Evolutionary conservation across 176 grass and related monocot genomes (phyloP), one percentile per base, ranked within the genome.

Genomic region (Lolium rigidum): DNA sequence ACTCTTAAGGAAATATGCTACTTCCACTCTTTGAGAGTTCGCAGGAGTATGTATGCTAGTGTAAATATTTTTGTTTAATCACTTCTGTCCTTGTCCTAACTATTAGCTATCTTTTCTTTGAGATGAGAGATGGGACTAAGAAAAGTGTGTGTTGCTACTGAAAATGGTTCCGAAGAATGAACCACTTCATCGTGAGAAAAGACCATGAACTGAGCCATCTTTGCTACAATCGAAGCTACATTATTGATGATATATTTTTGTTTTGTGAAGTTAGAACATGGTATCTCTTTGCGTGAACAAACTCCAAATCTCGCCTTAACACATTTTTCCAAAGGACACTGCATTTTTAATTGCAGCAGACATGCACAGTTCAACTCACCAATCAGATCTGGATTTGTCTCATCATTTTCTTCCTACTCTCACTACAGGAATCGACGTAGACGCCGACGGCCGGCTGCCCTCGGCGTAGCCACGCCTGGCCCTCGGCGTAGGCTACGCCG

Each of bases 61-160:
- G 14, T 75, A 3, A 25, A 37, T 74, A 31, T 22, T 38, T 4
- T 22, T 22, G 20, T 4, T 41, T 67, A 66, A 77, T 28, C 59
- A 85, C 4, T 77, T 68, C 0, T 55, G 61, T 78, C 62, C 20
- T 28, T 74, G 12, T 50, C 71, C 44, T 47, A 26, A 50, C 5
- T 25, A 2, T 46, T 0, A 9, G 22, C 3, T 26, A 25, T 22
- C 71, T 80, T 71, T 75, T 15, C 41, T 3, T 69, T 49, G 51
- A 41, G 76, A 80, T 9, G 66, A 80, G 4, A 43, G 31, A 43
- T 43, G 41, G 31, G 25, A 24, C 77, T 12, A 38, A 59, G 16
- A 54, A 11, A 78, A 76, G 47, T 24, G 17, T 47, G 67, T 82
- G 8, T 74, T 63, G 41, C 55, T 64, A 51, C 72, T 55, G 79